Percentiles rank a stretch among this genome's conserved stretches.
Evolutionary conservation across 148 eudicot species (phyloP).

Genomic region (Linanthus parryae): DNA sequence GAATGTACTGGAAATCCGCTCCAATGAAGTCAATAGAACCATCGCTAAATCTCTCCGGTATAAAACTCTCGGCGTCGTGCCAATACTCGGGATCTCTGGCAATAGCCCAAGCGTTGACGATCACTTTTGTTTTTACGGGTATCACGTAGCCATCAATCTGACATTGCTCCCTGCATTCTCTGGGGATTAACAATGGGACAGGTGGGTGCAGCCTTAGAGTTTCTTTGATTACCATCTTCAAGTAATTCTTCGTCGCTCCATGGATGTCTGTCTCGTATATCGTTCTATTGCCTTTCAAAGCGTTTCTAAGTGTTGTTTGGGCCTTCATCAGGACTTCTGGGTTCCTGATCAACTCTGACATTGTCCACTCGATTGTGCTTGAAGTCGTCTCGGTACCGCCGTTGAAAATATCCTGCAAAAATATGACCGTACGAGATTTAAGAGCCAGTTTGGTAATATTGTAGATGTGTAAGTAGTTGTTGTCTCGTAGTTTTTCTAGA

Average conservation of each 20-base stretch:
- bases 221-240: conserved; percentile 6
- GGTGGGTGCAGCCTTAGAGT: conserved; percentile 4
- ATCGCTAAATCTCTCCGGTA: conserved; percentile 6
- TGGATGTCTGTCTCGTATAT: conserved; percentile 1
- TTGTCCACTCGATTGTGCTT: conserved; percentile 6
- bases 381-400: conserved; percentile 4
- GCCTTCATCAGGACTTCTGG: conserved; percentile 5
- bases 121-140: conserved; percentile 4
- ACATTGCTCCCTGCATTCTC: background rate
- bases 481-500: no score
- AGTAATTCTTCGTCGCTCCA: background rate
- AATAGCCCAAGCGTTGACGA: background rate
- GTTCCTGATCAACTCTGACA: conserved; percentile 5
- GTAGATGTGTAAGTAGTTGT: no score
- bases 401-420: conserved; percentile 1
- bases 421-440: no score
- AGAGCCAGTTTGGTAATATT: no score
- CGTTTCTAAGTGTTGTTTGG: conserved; percentile 1
- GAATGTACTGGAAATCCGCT: conserved; percentile 6
- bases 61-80: background rate
- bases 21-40: conserved; percentile 1
- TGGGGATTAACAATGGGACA: conserved; percentile 4
- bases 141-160: conserved; percentile 6
- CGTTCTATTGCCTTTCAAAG: background rate
- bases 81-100: background rate